Conservation (phyloP, 2,329 filamentous ascomycete genomes). For the Pseudohalonectria lignicola region DNA sequence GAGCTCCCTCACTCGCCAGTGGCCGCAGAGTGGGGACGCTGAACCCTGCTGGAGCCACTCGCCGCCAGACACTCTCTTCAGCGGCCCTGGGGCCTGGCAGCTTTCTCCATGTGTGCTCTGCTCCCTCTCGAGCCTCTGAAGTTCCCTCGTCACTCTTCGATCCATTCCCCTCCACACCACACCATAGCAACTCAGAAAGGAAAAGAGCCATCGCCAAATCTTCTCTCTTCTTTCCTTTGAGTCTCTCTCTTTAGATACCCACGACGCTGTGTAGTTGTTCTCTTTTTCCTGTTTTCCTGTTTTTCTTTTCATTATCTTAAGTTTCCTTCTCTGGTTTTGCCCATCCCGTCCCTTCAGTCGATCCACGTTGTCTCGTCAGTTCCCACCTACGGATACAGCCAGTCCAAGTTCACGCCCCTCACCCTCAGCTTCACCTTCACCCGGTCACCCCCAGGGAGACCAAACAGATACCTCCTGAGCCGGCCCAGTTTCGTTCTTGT, state of each 20-base stretch:
- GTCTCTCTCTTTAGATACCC: conserved; percentile 22
- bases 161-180: conserved; percentile 14
- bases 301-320: conserved; percentile 5
- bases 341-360: not conserved
- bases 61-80: too few relatives aligned
- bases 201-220: conserved; percentile 14
- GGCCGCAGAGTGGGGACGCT: too few relatives aligned
- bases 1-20: too few relatives aligned
- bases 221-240: conserved; percentile 10
- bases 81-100: not conserved
- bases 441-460: too few relatives aligned
- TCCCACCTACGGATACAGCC: too few relatives aligned
- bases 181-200: conserved; percentile 11
- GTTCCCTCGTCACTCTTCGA: not conserved
- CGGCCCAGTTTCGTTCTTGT: too few relatives aligned
- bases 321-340: not conserved
- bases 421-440: too few relatives aligned
- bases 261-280: conserved; percentile 8
- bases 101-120: not conserved
- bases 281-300: conserved; percentile 7
- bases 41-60: too few relatives aligned
- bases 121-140: not conserved
- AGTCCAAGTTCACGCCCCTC: too few relatives aligned
- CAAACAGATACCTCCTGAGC: too few relatives aligned
- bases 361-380: too few relatives aligned